Conservation (phyloP, 1,284 basidiomycete species). For the Austroboletus niveus region DNA sequence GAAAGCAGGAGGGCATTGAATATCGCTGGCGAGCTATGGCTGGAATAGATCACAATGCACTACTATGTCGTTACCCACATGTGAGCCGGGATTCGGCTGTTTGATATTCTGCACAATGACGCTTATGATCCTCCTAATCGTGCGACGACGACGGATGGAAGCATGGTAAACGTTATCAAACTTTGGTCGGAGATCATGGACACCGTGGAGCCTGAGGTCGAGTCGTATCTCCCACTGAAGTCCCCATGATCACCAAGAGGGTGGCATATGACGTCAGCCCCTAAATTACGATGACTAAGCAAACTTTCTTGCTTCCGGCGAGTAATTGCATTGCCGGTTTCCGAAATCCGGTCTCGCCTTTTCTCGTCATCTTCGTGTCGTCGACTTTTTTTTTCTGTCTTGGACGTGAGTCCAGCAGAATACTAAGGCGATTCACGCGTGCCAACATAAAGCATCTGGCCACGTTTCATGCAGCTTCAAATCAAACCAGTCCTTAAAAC, state of each 20-base stretch:
- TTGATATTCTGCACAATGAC: no score
- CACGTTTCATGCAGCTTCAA: constrained; percentile 3
- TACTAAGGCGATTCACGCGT: not conserved
- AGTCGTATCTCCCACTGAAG: no score
- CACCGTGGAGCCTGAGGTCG: no score
- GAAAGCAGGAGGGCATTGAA: constrained; percentile 29
- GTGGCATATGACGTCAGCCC: not conserved
- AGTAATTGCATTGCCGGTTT: constrained; percentile 15
- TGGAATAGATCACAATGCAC: no score
- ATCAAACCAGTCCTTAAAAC: not conserved
- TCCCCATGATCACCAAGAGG: not conserved
- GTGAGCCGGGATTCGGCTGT: no score
- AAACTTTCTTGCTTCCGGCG: constrained; percentile 3
- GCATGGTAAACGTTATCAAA: no score
- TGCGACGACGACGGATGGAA: no score
- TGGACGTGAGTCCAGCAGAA: not conserved
- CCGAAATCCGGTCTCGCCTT: constrained; percentile 25
- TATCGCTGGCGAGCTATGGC: no score
- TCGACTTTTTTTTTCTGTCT: not conserved
- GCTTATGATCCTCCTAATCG: no score
- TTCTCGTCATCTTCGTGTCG: constrained; percentile 1
- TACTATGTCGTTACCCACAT: no score
- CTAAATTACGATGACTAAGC: not conserved
- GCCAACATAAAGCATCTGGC: not conserved
- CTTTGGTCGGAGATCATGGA: no score